A percentile compares a stretch with the other conserved stretches of the same genome.
Evolutionary conservation across 2,329 filamentous ascomycete species (phyloP).

Genomic region (Fusarium nanum): DNA sequence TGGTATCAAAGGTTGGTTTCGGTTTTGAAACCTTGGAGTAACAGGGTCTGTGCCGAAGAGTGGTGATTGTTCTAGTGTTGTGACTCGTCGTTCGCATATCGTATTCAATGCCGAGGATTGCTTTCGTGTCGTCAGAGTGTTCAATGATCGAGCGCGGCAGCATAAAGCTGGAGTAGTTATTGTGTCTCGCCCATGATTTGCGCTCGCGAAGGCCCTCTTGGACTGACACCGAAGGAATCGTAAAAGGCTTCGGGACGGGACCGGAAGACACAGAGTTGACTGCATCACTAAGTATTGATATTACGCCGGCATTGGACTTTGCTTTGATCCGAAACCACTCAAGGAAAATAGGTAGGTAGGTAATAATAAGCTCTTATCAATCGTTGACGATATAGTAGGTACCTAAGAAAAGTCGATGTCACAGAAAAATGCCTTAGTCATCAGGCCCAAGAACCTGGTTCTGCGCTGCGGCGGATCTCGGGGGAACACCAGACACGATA

Average conservation of each 20-base stretch:
- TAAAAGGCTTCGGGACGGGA: constrained; percentile 69
- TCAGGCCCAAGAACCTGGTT: constrained; percentile 23
- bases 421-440: constrained; percentile 33
- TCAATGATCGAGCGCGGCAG: constrained; percentile 34
- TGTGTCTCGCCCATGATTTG: constrained; percentile 52
- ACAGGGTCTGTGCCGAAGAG: constrained; percentile 45
- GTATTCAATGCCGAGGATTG: constrained; percentile 22
- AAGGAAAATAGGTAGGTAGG: background rate
- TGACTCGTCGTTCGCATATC: constrained; percentile 27
- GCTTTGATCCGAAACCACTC: constrained; percentile 8
- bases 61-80: constrained; percentile 48
- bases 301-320: constrained; percentile 36
- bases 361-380: constrained; percentile 20
- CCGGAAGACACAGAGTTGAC: constrained; percentile 56
- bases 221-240: constrained; percentile 80
- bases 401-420: constrained; percentile 36
- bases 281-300: constrained; percentile 55
- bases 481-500: background rate
- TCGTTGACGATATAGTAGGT: constrained; percentile 23
- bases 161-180: constrained; percentile 31
- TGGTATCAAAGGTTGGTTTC: constrained; percentile 13
- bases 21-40: constrained; percentile 25
- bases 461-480: constrained; percentile 8
- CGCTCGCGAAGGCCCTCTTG: constrained; percentile 65
- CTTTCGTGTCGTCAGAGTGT: constrained; percentile 15